phyloP scores from a whole-genome alignment of 352 stramenopile species.

The Phytophthora litchii region DNA sequence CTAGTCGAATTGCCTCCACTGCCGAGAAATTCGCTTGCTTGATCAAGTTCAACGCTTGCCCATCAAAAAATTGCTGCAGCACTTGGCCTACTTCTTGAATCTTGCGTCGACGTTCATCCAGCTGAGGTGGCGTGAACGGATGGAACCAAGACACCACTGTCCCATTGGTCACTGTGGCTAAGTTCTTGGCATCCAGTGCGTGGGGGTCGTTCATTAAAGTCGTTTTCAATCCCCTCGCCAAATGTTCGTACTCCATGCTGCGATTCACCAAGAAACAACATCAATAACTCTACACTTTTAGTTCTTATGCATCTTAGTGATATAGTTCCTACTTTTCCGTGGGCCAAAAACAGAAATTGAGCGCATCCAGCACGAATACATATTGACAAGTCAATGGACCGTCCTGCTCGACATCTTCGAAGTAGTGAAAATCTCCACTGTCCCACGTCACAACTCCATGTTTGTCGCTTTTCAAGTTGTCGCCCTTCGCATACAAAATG shows the following conservation, averaged over 20 bases:
- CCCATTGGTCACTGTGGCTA: slow-evolving; percentile 47
- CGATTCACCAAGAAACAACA: background rate
- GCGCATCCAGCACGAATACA: slow-evolving; percentile 86
- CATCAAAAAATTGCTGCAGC: slow-evolving; percentile 54
- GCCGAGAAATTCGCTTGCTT: slow-evolving; percentile 55
- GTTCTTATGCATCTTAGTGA: background rate
- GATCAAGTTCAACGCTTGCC: slow-evolving; percentile 59
- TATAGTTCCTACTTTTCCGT: slow-evolving; percentile 51
- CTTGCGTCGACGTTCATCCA: slow-evolving; percentile 68
- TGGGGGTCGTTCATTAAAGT: slow-evolving; percentile 61
- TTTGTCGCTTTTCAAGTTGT: slow-evolving; percentile 40
- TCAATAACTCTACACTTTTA: background rate
- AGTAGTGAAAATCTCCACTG: slow-evolving; percentile 86
- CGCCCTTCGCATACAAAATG: slow-evolving; percentile 28
- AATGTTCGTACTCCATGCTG: slow-evolving; percentile 90
- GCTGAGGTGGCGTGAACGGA: slow-evolving; percentile 61
- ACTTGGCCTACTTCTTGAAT: slow-evolving; percentile 62
- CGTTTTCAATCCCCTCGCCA: slow-evolving; percentile 76
- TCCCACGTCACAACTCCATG: slow-evolving; percentile 73
- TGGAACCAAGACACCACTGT: slow-evolving; percentile 69
- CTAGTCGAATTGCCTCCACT: slow-evolving; percentile 63
- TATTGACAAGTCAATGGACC: slow-evolving; percentile 86
- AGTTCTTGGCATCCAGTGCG: slow-evolving; percentile 59
- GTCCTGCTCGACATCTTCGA: slow-evolving; percentile 62
- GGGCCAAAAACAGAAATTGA: slow-evolving; percentile 94